A percentile compares a stretch with the other conserved stretches of the same genome.
Evolutionary conservation across 805 yeast species (phyloP).

Genomic region (Blastobotrys attinorum): DNA sequence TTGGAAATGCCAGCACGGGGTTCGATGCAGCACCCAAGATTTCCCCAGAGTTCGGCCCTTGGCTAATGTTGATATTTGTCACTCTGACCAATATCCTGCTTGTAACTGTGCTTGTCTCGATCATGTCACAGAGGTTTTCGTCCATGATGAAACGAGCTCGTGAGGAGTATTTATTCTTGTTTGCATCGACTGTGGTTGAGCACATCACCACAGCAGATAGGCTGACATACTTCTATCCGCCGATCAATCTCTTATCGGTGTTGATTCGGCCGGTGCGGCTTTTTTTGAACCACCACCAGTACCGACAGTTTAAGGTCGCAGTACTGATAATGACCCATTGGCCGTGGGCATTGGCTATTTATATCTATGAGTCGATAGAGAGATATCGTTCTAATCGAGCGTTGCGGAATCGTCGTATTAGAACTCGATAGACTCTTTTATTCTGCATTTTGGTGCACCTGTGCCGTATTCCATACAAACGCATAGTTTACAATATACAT

Average conservation of each 20-base stretch:
- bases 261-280: constrained; percentile 24
- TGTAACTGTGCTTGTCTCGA: constrained; percentile 29
- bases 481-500: too few species aligned
- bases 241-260: constrained; percentile 24
- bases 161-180: constrained; percentile 27
- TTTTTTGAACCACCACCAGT: constrained; percentile 18
- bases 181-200: constrained; percentile 26
- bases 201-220: constrained; percentile 25
- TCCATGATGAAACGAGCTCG: constrained; percentile 27
- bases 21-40: constrained; percentile 27
- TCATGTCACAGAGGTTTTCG: constrained; percentile 27
- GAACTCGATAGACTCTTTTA: too few species aligned
- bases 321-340: constrained; percentile 25
- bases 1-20: constrained; percentile 27
- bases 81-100: constrained; percentile 24
- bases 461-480: too few species aligned
- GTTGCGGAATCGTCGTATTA: constrained; percentile 1
- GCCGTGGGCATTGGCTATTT: constrained; percentile 22
- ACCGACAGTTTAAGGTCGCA: constrained; percentile 21
- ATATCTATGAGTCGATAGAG: constrained; percentile 16
- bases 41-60: constrained; percentile 26
- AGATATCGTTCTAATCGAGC: constrained; percentile 3
- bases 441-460: too few species aligned
- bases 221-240: constrained; percentile 28
- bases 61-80: constrained; percentile 28